Conservation (phyloP, 106 monocot species). For the Allium sativum region DNA sequence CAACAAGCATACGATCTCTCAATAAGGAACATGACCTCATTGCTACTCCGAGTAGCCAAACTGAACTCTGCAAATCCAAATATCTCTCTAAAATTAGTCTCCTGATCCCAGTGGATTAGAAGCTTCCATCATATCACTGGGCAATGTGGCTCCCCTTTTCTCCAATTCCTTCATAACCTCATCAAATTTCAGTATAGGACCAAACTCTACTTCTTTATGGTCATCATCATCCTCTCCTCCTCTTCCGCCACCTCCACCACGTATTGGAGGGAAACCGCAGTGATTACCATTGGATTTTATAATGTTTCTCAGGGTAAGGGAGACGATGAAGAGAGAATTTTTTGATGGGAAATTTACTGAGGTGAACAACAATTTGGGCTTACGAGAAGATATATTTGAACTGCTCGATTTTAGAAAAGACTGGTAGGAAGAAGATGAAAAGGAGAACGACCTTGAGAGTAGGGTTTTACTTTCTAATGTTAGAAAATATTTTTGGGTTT, state of each 20-base stretch:
- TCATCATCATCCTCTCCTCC: slow-evolving; percentile 13
- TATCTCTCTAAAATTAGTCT: slow-evolving; percentile 55
- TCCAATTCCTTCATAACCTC: slow-evolving; percentile 44
- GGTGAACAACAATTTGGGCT: no score
- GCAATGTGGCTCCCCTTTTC: slow-evolving; percentile 27
- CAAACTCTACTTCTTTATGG: slow-evolving; percentile 34
- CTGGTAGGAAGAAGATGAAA: no score
- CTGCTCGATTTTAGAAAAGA: no score
- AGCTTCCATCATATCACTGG: slow-evolving; percentile 55
- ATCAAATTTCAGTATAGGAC: slow-evolving; percentile 40
- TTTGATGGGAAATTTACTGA: no score
- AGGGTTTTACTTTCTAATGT: no score
- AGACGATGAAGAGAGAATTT: no score
- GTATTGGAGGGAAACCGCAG: no score
- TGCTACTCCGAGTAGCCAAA: slow-evolving; percentile 42
- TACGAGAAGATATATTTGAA: no score
- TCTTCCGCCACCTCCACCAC: slow-evolving; percentile 16
- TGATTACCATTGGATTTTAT: no score
- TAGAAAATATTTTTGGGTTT: no score
- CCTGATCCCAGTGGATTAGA: slow-evolving; percentile 48
- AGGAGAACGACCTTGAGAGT: no score
- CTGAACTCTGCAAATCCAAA: slow-evolving; percentile 60
- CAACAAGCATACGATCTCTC: slow-evolving; percentile 66
- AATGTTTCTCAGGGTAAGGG: no score
- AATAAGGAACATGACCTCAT: slow-evolving; percentile 36